These are phyloP conservation scores for Sarocladiaceae sp. DNA, from an alignment of 2,329 filamentous ascomycete species.

Conservation along the genomic window DNA sequence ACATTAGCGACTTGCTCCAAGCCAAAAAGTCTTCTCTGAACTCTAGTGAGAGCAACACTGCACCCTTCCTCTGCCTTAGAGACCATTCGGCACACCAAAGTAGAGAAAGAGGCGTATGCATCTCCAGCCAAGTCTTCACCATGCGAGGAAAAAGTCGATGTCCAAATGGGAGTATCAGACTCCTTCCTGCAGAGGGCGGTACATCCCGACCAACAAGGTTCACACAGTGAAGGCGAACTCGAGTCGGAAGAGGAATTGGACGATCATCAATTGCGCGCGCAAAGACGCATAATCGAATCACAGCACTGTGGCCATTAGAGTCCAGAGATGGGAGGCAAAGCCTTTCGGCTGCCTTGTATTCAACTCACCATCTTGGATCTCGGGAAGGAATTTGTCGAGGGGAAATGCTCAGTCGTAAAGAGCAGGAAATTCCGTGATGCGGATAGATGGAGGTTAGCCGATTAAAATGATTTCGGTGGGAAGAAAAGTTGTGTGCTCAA, in stretches of 20 bases:
- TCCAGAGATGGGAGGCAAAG: conserved; percentile 18
- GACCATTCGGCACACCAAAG: conserved; percentile 49
- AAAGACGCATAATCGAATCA: conserved; percentile 28
- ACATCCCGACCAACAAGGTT: conserved; percentile 5
- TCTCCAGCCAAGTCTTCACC: conserved; percentile 68
- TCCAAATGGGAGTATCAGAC: conserved; percentile 15
- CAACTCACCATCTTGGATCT: conserved; percentile 39
- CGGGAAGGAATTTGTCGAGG: conserved; percentile 18
- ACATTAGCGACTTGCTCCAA: conserved; percentile 84
- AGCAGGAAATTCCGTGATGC: conserved; percentile 23
- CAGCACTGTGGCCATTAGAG: conserved; percentile 34
- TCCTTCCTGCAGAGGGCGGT: conserved; percentile 5
- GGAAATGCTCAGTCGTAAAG: conserved; percentile 24
- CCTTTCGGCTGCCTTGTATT: conserved; percentile 10
- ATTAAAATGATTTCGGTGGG: conserved; percentile 5
- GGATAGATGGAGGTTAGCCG: conserved; percentile 17
- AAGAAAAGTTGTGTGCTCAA: conserved; percentile 19
- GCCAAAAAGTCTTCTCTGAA: conserved; percentile 78
- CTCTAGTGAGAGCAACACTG: conserved; percentile 76
- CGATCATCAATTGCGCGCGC: conserved; percentile 25
- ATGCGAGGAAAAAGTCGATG: conserved; percentile 12
- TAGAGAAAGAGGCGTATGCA: conserved; percentile 15
- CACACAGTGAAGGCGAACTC: neutral
- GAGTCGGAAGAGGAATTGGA: conserved; percentile 2
- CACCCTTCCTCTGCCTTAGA: conserved; percentile 18